phyloP scores from a whole-genome alignment of 1,139 yeast genomes.

The Eremothecium gossypii region DNA sequence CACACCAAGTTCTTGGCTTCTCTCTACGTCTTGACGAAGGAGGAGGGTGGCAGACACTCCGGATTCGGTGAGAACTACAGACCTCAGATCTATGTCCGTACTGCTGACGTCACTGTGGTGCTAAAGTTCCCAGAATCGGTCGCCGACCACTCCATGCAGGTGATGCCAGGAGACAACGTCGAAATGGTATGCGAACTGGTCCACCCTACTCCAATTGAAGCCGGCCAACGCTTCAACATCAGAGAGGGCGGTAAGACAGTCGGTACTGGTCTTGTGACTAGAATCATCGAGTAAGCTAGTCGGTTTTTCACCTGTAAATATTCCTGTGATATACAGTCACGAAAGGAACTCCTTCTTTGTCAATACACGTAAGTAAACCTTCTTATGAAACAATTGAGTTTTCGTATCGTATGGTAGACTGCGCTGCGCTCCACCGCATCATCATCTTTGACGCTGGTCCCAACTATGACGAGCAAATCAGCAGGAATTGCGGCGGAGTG shows the following conservation, averaged over 20 bases:
- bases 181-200: constrained; percentile 92
- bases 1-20: constrained; percentile 94
- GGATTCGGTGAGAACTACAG: constrained; percentile 96
- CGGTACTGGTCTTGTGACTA: constrained; percentile 96
- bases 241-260: constrained; percentile 99
- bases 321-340: neutral
- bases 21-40: constrained; percentile 82
- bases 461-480: too few relatives aligned
- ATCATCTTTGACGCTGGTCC: too few relatives aligned
- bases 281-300: constrained; percentile 54
- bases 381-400: too few relatives aligned
- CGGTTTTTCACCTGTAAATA: constrained; percentile 1
- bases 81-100: constrained; percentile 95
- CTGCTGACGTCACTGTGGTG: constrained; percentile 90
- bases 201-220: constrained; percentile 89
- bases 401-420: too few relatives aligned
- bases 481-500: too few relatives aligned
- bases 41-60: constrained; percentile 99
- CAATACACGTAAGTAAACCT: too few relatives aligned
- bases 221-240: constrained; percentile 95
- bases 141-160: constrained; percentile 79
- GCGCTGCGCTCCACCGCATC: too few relatives aligned
- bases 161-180: constrained; percentile 96
- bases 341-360: neutral
- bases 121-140: constrained; percentile 87